Evolutionary conservation across 1,284 basidiomycete genomes (phyloP), one percentile per base, ranked within the genome.

Genomic region (Cerioporus squamosus): DNA sequence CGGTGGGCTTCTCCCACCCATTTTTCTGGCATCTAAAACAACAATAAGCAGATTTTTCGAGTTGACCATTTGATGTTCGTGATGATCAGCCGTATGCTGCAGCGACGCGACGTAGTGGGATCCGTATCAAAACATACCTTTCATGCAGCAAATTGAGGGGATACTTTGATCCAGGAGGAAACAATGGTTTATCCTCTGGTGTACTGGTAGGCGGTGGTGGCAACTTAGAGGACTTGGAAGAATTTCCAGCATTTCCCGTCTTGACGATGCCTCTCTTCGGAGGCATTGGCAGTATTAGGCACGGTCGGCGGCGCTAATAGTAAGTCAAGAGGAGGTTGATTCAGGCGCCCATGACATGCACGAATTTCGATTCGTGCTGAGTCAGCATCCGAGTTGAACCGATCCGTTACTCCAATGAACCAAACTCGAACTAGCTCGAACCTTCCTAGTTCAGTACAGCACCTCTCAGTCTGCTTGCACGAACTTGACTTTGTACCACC

Each of bases 211-310:
- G 68, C 60, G 51, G 61, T 46, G 47, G 39, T n/a, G 71, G 50
- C 31, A 55, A 57, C 23, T 79, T 78, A 20, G 76, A 68, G 31
- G 77, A 63, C 70, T 93, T 94, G 39, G 85, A 83, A 0, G 90
- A 91, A 69, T 93, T 94, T 43, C 92, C 92, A 17, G 92, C 89
- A 73, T 94, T 94, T 44, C 93, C 93, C 53, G 89, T 89, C 70
- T 90, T 91, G 61, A 95, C 87, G 45, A 95, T 92, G 66, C 88
- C 86, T 75, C 83, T 86, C 61, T 80, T 83, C 20, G 89, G 87
- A 51, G 90, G 83, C 90, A 93, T 93, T n/a, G n/a, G n/a, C n/a
- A n/a, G n/a, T n/a, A n/a, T n/a, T n/a, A n/a, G n/a, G n/a, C 20
- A 20, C 39, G 48, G 42, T n/a, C 24, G 24, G 39, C 36, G 38